Evolutionary conservation across 768 basidiomycete genomes (phyloP).

Genomic region (Mycena indigotica): DNA sequence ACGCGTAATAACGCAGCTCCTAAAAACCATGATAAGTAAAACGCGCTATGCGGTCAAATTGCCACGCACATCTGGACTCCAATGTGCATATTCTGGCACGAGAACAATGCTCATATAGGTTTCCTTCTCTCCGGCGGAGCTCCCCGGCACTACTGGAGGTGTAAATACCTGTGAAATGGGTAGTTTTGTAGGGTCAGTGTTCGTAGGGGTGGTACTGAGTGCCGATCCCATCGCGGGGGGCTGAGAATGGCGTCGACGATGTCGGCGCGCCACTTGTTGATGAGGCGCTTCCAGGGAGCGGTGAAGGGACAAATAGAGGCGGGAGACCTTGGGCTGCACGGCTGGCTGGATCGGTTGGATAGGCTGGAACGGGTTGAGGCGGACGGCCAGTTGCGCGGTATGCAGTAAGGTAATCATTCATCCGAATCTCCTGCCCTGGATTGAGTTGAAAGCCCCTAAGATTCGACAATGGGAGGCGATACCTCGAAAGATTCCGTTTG

Average conservation of each 20-base stretch:
- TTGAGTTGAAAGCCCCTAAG: neutral
- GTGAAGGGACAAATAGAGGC: conserved; percentile 40
- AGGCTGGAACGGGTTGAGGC: conserved; percentile 38
- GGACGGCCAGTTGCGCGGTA: conserved; percentile 35
- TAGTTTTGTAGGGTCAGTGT: conserved; percentile 18
- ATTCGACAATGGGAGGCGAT: neutral
- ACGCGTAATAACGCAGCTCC: conserved; percentile 39
- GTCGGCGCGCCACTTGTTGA: neutral
- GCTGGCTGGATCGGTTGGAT: conserved; percentile 34
- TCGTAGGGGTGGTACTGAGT: conserved; percentile 7
- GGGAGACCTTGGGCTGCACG: conserved; percentile 41
- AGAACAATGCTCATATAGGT: conserved; percentile 33
- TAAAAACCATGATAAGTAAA: conserved; percentile 20
- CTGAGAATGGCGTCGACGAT: neutral
- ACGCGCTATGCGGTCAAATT: no score
- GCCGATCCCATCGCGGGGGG: neutral
- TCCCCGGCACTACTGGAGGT: conserved; percentile 19
- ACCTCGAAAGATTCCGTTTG: conserved; percentile 21
- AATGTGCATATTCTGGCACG: conserved; percentile 30
- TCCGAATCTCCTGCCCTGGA: conserved; percentile 39
- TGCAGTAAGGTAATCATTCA: conserved; percentile 39
- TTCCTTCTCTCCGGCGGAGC: conserved; percentile 18
- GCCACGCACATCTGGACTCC: conserved; percentile 37
- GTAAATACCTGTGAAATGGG: conserved; percentile 34
- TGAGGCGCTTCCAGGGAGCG: conserved; percentile 5